Evolutionary conservation across 2,329 filamentous ascomycete genomes (phyloP), one percentile per base, ranked within the genome.

Genomic region (Delphinella strobiligena): DNA sequence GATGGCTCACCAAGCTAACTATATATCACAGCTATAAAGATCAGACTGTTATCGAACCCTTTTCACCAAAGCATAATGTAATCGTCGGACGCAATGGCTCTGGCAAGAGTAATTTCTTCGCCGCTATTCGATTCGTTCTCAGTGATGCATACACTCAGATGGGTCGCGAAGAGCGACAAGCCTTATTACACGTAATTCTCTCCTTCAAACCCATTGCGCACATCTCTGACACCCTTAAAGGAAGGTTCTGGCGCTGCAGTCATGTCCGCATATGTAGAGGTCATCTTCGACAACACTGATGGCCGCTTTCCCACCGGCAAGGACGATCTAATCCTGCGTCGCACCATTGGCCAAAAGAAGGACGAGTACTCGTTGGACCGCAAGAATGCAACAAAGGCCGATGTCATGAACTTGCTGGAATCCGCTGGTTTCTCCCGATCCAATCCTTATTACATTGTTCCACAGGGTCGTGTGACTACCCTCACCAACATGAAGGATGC

Each of bases 51-150:
- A 95, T 96, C 60, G 91, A 98, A 60, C 89, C 89, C 45, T 98
- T 98, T 64, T 96, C 89, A 33, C 81, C 89, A 38, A 93, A 93
- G 55, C 91, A 89, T 55, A 98, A 98, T 68, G 88, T 98, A 51
- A 93, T 98, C 54, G 91, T 98, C 55, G 91, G 91, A 51, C 89
- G 91, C 68, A 98, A 98, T 78, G 91, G 91, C 50, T 96, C 91
- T 2, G 91, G 91, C 56, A 98, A 98, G 73, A 95, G 87, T 62
- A 98, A 98, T 67, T 98, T 98, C 75, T 98, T 98, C 64, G 89
- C 91, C 37, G 91, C 91, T 33, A 95, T 98, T 62, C 87, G 91
- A 43, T 98, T 98, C 65, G 93, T 96, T 34, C 80, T 98, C 47
- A 91, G 88, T 63, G 91, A 98, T 77, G 86, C 87, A 49, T 98